Evolutionary conservation across 331 rosid species (phyloP), one percentile per base, ranked within the genome.

Genomic region (Rosa hybrid): DNA sequence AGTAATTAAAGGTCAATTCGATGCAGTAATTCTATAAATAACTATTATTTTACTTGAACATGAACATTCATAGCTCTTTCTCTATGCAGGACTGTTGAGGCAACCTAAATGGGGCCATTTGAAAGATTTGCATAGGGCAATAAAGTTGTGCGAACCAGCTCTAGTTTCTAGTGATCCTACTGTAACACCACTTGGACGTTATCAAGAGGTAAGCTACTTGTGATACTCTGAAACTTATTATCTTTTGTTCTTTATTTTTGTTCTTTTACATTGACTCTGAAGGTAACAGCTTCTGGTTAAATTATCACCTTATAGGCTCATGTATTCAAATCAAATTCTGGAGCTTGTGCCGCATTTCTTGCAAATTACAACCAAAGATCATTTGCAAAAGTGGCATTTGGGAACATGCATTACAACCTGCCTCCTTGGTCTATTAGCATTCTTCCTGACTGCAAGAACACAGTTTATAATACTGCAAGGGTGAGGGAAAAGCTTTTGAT

Each of bases 341-440:
- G 98, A 78, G 92, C 89, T 71, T 96, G 99, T 84, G 93, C 99
- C 71, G 99, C 99, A 60, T 96, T 96, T 84, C 97, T 96, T 76
- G 84, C 99, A 5, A 96, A 96, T 82, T 93, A 91, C 82, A 90
- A 93, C 68, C 87, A 86, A 27, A 79, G 81, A 75, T 86, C 96
- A 34, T 90, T 76, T 72, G 92, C 96, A 57, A 90, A 89, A 45
- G 94, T 96, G 80, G 67, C 91, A 25, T 96, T 91, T 46, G 92
- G 92, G 78, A 85, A 90, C 82, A 83, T 73, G 87, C 99, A 91
- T 85, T 93, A 93, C 89, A 91, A 96, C 76, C 77, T 96, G 63
- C 99, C 99, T 71, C 99, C 99, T 48, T 96, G 99, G 99, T 96
- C 99, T 79, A 86, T 93, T 79, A 96, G 99, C 87, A 90, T 96